Conservation (phyloP, 768 basidiomycete species). For the Tylopilus intermedius region DNA sequence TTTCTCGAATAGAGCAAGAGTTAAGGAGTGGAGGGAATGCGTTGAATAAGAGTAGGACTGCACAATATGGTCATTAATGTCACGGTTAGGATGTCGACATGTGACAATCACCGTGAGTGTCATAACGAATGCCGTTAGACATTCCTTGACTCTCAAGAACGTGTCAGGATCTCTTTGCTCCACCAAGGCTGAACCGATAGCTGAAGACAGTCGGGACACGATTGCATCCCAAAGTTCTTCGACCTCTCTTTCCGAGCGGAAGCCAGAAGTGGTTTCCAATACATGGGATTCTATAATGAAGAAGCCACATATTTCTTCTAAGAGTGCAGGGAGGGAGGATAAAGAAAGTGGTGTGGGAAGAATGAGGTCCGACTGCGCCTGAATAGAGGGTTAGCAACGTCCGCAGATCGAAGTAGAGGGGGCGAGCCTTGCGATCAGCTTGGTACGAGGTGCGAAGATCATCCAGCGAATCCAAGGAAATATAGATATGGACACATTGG, state of each 20-base stretch:
- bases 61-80: conserved; percentile 5
- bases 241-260: conserved; percentile 86
- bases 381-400: conserved; percentile 14
- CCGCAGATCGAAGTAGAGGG: background rate
- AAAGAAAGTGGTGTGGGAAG: conserved; percentile 71
- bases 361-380: conserved; percentile 98
- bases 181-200: conserved; percentile 67
- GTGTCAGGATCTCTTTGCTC: conserved; percentile 75
- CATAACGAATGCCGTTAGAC: conserved; percentile 79
- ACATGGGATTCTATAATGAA: conserved; percentile 96
- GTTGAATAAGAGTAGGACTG: conserved; percentile 88
- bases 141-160: conserved; percentile 80
- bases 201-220: conserved; percentile 63
- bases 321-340: conserved; percentile 63
- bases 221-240: conserved; percentile 95
- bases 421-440: conserved; percentile 83
- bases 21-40: conserved; percentile 72
- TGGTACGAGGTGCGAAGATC: conserved; percentile 91
- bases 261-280: conserved; percentile 78
- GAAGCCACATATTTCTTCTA: conserved; percentile 94
- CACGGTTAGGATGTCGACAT: background rate
- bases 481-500: conserved; percentile 96
- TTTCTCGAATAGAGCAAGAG: conserved; percentile 85
- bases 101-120: conserved; percentile 70
- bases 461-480: conserved; percentile 82